Evolutionary conservation across 2,329 filamentous ascomycete species (phyloP).

Genomic region (Hirsutella rhossiliensis): DNA sequence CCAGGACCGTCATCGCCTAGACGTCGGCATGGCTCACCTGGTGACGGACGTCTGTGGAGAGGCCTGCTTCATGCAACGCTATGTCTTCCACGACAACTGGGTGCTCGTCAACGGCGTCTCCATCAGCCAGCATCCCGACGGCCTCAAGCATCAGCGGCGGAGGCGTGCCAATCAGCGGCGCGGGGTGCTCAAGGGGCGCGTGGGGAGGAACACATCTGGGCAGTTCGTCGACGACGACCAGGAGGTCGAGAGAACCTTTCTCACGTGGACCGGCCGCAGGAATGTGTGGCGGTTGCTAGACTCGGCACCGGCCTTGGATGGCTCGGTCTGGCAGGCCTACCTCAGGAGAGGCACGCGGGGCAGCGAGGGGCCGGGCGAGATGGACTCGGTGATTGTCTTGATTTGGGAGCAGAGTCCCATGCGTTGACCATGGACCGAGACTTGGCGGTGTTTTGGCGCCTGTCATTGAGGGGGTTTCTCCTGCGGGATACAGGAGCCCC

Average conservation of each 20-base stretch:
- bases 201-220: not conserved
- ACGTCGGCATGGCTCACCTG: constrained; percentile 27
- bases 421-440: not conserved
- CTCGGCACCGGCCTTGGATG: constrained; percentile 18
- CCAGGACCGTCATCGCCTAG: constrained; percentile 23
- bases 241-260: constrained; percentile 5
- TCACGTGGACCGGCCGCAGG: constrained; percentile 22
- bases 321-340: constrained; percentile 35
- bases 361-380: constrained; percentile 12
- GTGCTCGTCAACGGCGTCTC: constrained; percentile 34
- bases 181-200: not conserved
- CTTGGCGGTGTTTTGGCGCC: not conserved
- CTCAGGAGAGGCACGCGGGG: constrained; percentile 17
- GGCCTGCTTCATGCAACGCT: constrained; percentile 33
- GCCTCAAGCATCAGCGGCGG: constrained; percentile 9
- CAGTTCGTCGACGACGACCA: not conserved
- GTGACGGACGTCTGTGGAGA: constrained; percentile 31
- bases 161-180: not conserved
- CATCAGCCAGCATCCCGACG: constrained; percentile 28
- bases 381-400: constrained; percentile 28
- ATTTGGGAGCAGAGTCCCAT: constrained; percentile 21
- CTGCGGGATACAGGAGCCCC: not conserved
- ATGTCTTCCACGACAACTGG: constrained; percentile 32
- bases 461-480: not conserved
- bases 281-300: constrained; percentile 30